These are phyloP conservation scores for Kluyveromyces starmeri DNA, from an alignment of 805 yeast species.

Conservation along the genomic window DNA sequence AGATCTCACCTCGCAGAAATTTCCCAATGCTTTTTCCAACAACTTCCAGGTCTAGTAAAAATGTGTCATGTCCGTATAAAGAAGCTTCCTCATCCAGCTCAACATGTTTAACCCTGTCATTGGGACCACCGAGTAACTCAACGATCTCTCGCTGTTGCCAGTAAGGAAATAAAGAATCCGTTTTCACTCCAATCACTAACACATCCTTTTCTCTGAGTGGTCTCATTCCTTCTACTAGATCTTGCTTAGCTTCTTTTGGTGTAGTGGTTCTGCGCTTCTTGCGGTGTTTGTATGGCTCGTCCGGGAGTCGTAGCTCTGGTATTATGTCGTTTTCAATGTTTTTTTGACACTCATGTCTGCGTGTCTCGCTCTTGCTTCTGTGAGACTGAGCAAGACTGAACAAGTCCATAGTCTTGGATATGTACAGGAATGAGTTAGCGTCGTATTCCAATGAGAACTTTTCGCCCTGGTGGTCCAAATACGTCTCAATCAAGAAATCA, in stretches of 20 bases:
- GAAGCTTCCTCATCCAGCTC: constrained; percentile 73
- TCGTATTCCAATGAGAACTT: constrained; percentile 88
- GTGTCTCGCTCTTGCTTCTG: constrained; percentile 34
- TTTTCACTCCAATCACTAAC: constrained; percentile 83
- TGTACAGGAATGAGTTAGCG: constrained; percentile 78
- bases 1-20: constrained; percentile 38
- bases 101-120: constrained; percentile 44
- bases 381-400: constrained; percentile 63
- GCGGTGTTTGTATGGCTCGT: constrained; percentile 23
- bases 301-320: constrained; percentile 15
- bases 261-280: constrained; percentile 43
- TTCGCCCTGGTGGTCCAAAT: constrained; percentile 90
- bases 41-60: constrained; percentile 66
- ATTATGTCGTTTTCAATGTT: constrained; percentile 17
- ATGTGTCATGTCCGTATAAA: constrained; percentile 87
- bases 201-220: constrained; percentile 56
- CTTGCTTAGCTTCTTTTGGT: constrained; percentile 48
- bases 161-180: constrained; percentile 84
- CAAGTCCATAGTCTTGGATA: constrained; percentile 90
- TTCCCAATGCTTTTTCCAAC: constrained; percentile 67
- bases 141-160: constrained; percentile 90
- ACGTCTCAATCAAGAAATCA: constrained; percentile 86
- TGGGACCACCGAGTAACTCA: constrained; percentile 39
- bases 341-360: constrained; percentile 33
- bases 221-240: constrained; percentile 56